phyloP scores from a whole-genome alignment of 768 basidiomycete species.

The Obba rivulosa region DNA sequence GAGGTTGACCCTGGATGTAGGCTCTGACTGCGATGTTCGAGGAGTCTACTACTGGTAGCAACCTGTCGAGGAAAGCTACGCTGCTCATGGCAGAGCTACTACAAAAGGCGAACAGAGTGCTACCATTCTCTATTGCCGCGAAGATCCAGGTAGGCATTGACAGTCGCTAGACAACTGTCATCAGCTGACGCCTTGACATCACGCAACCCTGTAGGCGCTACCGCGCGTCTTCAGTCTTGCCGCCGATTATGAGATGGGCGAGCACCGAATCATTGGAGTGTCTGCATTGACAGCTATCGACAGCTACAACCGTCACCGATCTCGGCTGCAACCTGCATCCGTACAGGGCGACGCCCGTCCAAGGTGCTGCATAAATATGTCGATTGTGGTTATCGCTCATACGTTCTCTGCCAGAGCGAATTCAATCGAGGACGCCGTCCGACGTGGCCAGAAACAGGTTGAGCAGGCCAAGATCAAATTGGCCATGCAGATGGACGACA shows the following conservation, averaged over 20 bases:
- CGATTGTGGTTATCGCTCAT: background rate
- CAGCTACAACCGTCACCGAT: slow-evolving; percentile 86
- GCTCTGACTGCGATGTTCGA: slow-evolving; percentile 83
- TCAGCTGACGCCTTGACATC: background rate
- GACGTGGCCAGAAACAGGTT: slow-evolving; percentile 84
- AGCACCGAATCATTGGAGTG: slow-evolving; percentile 78
- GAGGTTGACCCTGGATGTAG: slow-evolving; percentile 32
- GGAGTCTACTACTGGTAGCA: slow-evolving; percentile 67
- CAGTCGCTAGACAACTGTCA: background rate
- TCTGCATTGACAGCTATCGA: slow-evolving; percentile 85
- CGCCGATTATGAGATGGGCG: slow-evolving; percentile 70
- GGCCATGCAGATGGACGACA: slow-evolving; percentile 94
- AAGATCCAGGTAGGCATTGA: slow-evolving; percentile 62
- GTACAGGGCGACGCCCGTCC: slow-evolving; percentile 52
- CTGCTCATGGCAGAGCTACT: slow-evolving; percentile 88
- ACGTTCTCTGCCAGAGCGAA: slow-evolving; percentile 48
- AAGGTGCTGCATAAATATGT: slow-evolving; percentile 39
- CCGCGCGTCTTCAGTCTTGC: slow-evolving; percentile 84
- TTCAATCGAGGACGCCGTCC: slow-evolving; percentile 79
- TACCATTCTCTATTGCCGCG: slow-evolving; percentile 79
- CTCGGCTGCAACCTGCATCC: slow-evolving; percentile 56
- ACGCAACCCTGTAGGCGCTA: slow-evolving; percentile 49
- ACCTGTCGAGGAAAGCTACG: slow-evolving; percentile 84
- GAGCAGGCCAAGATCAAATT: slow-evolving; percentile 87
- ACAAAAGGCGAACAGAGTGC: slow-evolving; percentile 78